phyloP scores from a whole-genome alignment of 2,329 filamentous ascomycete species.

The Colletotrichum orchidophilum region DNA sequence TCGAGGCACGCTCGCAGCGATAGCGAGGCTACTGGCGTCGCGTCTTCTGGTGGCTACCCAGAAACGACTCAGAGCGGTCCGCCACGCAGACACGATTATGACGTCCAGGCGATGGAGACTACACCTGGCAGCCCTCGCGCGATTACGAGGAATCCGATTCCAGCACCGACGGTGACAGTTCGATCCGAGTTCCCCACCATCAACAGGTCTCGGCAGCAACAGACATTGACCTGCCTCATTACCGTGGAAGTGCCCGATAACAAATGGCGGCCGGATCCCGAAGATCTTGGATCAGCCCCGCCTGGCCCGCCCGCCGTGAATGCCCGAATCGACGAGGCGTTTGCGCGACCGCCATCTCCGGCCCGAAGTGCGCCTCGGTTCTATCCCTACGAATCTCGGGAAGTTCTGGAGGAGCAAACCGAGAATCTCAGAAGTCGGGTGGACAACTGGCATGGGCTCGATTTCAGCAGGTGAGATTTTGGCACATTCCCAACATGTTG shows the following conservation, averaged over 20 bases:
- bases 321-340: constrained; percentile 61
- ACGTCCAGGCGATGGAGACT: constrained; percentile 95
- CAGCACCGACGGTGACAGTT: constrained; percentile 89
- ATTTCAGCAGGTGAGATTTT: constrained; percentile 76
- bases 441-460: constrained; percentile 97
- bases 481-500: background rate
- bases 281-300: constrained; percentile 73
- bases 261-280: constrained; percentile 87
- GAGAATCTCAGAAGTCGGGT: constrained; percentile 87
- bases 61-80: constrained; percentile 77
- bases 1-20: constrained; percentile 77
- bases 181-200: constrained; percentile 97
- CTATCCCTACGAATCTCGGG: constrained; percentile 77
- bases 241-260: constrained; percentile 94
- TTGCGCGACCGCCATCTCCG: constrained; percentile 68
- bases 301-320: constrained; percentile 51
- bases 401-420: constrained; percentile 84
- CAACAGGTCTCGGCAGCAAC: constrained; percentile 90
- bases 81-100: constrained; percentile 87
- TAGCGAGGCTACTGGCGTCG: constrained; percentile 77
- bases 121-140: constrained; percentile 78
- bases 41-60: constrained; percentile 82
- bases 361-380: constrained; percentile 66
- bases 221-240: constrained; percentile 91
- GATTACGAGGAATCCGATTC: constrained; percentile 85